Base-by-base conservation (phyloP, 495 filamentous ascomycete genomes). In the Talaromyces adpressus region DNA sequence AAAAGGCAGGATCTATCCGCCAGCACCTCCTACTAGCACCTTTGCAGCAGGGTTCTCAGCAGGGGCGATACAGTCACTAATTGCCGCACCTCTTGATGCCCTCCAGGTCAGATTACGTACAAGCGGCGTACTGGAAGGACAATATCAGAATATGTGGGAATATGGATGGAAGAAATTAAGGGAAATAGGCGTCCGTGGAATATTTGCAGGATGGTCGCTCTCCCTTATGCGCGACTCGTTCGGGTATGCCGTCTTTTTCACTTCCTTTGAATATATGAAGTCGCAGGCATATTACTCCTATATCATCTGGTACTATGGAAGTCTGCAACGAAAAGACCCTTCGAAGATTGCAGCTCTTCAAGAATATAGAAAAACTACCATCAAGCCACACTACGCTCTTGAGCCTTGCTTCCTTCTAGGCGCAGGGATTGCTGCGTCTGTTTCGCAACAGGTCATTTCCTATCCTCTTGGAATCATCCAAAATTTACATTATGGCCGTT, bases 31-130 rank as follows among this genome's bases (percentile, higher is more conserved):
- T 0, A 69, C 71, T 2, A 74, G 83, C 47, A 91, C 91, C 6
- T 92, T 95, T 60, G 72, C 83, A 8, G 91, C 92, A 16, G 92
- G 92, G 0, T 87, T 92, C 67, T 68, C 86, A 20, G 92, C 91
- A 0, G 92, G 92, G 0, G 80, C 84, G 11, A 77, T 96, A 9
- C 91, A 95, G 72, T 91, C 88, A 27, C 68, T 96, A 27, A 74
- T 93, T 23, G 92, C 92, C 0, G 91, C 92, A 0, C 92, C 92
- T 2, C 79, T 96, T n/a, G 92, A 97, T 70, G 92, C 92, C 4
- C 81, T 97, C 6, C 89, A 92, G 70, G 86, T 91, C 25, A 84
- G 92, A 51, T 89, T 92, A 65, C 85, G 88, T 57, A 86, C 88
- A 51, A 79, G 77, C 57, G 87, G 91, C 54, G 83, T 92, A 64